Conservation (phyloP, 2,329 filamentous ascomycete species). For the Colletotrichum musae region DNA sequence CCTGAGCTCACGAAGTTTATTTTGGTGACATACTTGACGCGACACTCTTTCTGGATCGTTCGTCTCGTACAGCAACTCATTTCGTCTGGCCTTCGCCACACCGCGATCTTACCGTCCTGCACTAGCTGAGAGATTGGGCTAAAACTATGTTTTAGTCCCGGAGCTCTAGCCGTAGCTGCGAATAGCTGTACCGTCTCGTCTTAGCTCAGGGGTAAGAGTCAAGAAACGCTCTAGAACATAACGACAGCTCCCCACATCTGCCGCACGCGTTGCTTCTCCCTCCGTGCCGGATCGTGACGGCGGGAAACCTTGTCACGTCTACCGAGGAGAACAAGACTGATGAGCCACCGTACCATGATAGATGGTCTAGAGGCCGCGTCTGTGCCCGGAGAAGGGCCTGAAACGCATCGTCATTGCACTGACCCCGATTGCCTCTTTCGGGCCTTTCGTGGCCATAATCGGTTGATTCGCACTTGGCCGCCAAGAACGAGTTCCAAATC, state of each 20-base stretch:
- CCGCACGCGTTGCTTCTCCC: too few relatives aligned
- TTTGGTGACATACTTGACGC: neutral
- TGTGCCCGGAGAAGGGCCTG: neutral
- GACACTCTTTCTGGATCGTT: too few relatives aligned
- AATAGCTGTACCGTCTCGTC: too few relatives aligned
- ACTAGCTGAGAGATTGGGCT: too few relatives aligned
- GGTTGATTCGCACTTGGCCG: neutral
- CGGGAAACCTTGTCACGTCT: neutral
- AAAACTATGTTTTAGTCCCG: too few relatives aligned
- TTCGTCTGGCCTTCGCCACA: too few relatives aligned
- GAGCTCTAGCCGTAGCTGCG: too few relatives aligned
- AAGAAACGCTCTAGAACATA: neutral
- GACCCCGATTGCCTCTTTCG: neutral
- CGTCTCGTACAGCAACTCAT: too few relatives aligned
- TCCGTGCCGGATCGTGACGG: neutral
- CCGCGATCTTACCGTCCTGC: too few relatives aligned
- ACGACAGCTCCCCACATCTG: neutral
- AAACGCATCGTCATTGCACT: slow-evolving; percentile 7
- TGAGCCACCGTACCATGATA: neutral
- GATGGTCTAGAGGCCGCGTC: too few relatives aligned
- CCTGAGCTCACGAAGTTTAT: neutral
- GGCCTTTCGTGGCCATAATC: neutral
- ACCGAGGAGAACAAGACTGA: neutral
- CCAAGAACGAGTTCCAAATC: neutral
- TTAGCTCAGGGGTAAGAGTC: slow-evolving; percentile 9